Evolutionary conservation across 2,329 filamentous ascomycete genomes (phyloP).

Genomic region (Lomentospora prolificans): DNA sequence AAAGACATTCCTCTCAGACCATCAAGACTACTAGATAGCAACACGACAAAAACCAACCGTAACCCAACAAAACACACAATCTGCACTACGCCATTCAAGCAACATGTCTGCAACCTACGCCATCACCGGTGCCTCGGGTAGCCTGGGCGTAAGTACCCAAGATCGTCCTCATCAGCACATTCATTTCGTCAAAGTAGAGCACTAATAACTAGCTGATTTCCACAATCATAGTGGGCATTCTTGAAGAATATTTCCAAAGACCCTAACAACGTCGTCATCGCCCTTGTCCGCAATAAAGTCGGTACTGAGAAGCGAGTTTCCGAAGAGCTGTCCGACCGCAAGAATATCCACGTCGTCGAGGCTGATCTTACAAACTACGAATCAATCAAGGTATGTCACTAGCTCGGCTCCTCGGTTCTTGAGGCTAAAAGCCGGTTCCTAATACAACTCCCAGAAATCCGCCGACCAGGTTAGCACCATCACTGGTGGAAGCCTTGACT

Average conservation of each 20-base stretch:
- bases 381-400: constrained; percentile 23
- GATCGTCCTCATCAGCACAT: background rate
- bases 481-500: constrained; percentile 34
- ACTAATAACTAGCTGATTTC: background rate
- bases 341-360: constrained; percentile 35
- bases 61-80: background rate
- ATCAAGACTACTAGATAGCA: no score
- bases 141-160: background rate
- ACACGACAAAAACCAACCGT: no score
- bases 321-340: constrained; percentile 24
- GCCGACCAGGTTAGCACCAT: constrained; percentile 14
- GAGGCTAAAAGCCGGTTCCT: background rate
- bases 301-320: constrained; percentile 32
- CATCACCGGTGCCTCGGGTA: background rate
- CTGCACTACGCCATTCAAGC: background rate
- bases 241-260: constrained; percentile 33
- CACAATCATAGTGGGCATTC: constrained; percentile 35
- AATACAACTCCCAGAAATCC: constrained; percentile 13
- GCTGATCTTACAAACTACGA: constrained; percentile 32
- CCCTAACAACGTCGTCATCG: constrained; percentile 33
- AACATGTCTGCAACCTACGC: background rate
- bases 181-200: background rate
- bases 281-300: constrained; percentile 36
- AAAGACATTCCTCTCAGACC: no score
- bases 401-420: constrained; percentile 3